These are phyloP conservation scores for Chaetomium globosum DNA, from an alignment of 2,329 filamentous ascomycete genomes.

Conservation along the genomic window DNA sequence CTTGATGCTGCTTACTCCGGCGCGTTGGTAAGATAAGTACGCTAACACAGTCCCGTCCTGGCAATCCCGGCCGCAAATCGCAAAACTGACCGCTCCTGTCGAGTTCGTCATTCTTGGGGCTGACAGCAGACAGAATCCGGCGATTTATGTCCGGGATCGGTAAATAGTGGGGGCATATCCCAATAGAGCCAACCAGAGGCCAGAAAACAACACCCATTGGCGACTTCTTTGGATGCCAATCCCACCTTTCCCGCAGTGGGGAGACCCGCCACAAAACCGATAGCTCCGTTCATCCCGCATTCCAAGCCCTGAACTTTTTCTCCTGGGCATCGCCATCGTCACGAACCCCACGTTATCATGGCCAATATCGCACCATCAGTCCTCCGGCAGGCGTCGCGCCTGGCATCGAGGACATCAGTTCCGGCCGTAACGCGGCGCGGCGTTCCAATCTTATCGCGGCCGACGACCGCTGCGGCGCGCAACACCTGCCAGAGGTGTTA, in stretches of 20 bases:
- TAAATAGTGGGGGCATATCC: slow-evolving; percentile 20
- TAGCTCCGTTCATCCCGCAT: slow-evolving; percentile 29
- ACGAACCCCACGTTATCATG: slow-evolving; percentile 49
- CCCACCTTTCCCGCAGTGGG: slow-evolving; percentile 7
- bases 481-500: slow-evolving; percentile 59
- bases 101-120: not conserved
- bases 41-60: not conserved
- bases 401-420: slow-evolving; percentile 50
- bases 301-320: slow-evolving; percentile 24
- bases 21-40: not conserved
- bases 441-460: slow-evolving; percentile 42
- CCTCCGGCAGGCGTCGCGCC: slow-evolving; percentile 73
- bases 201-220: slow-evolving; percentile 5
- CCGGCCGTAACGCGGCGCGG: slow-evolving; percentile 43
- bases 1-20: not conserved
- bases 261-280: slow-evolving; percentile 29
- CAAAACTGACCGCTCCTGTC: slow-evolving; percentile 1
- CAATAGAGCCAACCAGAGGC: slow-evolving; percentile 5
- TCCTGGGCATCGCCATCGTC: slow-evolving; percentile 21
- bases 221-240: not conserved
- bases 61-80: not conserved
- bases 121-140: slow-evolving; percentile 7
- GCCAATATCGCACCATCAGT: slow-evolving; percentile 67
- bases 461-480: slow-evolving; percentile 39
- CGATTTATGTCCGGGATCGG: slow-evolving; percentile 13